phyloP scores from a whole-genome alignment of 164 flowering plant genomes.

The Vitis vinifera region ASM3070453v1 NC_081810.1:20572001-20572500 shows the following conservation, averaged over 20 bases:
- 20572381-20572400: not conserved
- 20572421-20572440: slow-evolving; percentile 21
- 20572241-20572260: too few relatives aligned
- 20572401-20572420: slow-evolving; percentile 5
- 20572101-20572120: slow-evolving; percentile 38
- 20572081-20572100: slow-evolving; percentile 14
- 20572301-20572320: too few relatives aligned
- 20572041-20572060: too few relatives aligned
- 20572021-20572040: too few relatives aligned
- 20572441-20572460: slow-evolving; percentile 22
- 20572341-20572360: too few relatives aligned
- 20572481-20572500: slow-evolving; percentile 13
- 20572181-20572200: slow-evolving; percentile 7
- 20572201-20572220: too few relatives aligned
- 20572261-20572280: too few relatives aligned
- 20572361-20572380: too few relatives aligned
- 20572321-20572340: too few relatives aligned
- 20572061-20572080: slow-evolving; percentile 27
- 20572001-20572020: too few relatives aligned
- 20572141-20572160: slow-evolving; percentile 22
- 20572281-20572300: too few relatives aligned
- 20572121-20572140: slow-evolving; percentile 29
- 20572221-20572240: too few relatives aligned
- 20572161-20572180: slow-evolving; percentile 12
- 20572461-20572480: slow-evolving; percentile 21